Percentiles rank a stretch among this genome's conserved stretches.
These are phyloP conservation scores for Dactylella cylindrospora DNA, from an alignment of 2,329 filamentous ascomycete genomes.

Conservation along the genomic window DNA sequence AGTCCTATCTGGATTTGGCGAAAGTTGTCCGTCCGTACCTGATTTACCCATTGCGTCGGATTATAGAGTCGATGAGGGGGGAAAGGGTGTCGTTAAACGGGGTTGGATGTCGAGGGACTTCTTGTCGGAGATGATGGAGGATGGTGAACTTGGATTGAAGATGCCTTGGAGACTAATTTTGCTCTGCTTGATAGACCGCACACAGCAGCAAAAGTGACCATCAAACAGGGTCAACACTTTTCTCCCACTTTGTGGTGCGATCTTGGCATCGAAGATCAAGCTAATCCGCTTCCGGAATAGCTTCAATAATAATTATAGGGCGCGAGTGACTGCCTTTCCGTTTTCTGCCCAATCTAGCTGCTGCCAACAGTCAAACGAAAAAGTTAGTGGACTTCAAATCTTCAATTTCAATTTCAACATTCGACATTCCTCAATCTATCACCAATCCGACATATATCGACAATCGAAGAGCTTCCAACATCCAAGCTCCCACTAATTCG, in stretches of 20 bases:
- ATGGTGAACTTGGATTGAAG: conserved; percentile 54
- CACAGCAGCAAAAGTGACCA: too few species aligned
- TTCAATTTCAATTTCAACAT: conserved; percentile 9
- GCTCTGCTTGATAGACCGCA: too few species aligned
- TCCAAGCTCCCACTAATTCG: conserved; percentile 18
- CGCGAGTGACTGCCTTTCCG: conserved; percentile 43
- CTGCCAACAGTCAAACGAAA: too few species aligned
- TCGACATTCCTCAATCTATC: conserved; percentile 7
- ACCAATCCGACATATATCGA: too few species aligned
- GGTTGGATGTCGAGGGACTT: conserved; percentile 35
- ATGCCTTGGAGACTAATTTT: conserved; percentile 24
- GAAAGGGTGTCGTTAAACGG: conserved; percentile 38
- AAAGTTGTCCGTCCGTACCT: conserved; percentile 36
- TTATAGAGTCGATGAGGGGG: conserved; percentile 31
- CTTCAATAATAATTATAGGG: conserved; percentile 2
- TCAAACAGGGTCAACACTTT: conserved; percentile 11
- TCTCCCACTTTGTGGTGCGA: conserved; percentile 12
- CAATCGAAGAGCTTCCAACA: neutral
- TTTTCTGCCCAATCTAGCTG: neutral
- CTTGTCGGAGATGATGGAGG: conserved; percentile 54
- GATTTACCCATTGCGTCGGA: conserved; percentile 59
- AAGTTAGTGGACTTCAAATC: conserved; percentile 12
- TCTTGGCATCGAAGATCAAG: too few species aligned
- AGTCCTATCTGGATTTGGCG: neutral
- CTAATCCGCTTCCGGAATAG: conserved; percentile 20